Base-by-base conservation (phyloP, 495 filamentous ascomycete genomes). In the Acidiella bohemica region DNA sequence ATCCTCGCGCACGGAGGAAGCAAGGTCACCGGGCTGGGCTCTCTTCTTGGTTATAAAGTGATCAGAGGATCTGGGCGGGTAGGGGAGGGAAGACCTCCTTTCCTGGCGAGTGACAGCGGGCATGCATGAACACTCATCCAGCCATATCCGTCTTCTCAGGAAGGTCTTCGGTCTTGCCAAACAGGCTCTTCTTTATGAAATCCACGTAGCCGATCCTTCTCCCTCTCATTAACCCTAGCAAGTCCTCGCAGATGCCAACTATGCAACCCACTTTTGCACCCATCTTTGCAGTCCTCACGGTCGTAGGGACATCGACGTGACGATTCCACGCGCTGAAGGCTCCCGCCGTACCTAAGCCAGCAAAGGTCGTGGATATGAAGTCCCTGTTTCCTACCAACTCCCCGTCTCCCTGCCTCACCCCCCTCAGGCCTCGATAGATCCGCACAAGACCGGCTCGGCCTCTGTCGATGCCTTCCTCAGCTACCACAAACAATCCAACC, bases 251-350 rank as follows among this genome's bases (percentile, higher is more conserved):
- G 23, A 93, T 63, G 26, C 90, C 90, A 63, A 81, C 94, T 17
- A 60, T 68, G 2, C 93, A 46, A n/a, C 88, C 85, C 32, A 80
- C 68, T 40, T 77, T 68, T 33, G 94, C 59, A 2, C 84, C 87
- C 36, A 76, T 70, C 60, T 78, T 90, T 32, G 84, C 80, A 27
- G 83, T 86, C 46, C 85, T 75, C 28, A 85, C 86, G 18, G 85
- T 78, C 44, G 84, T 88, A 18, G 73, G 71, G 22, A 87, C 62
- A 36, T 85, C 81, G 48, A 93, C 84, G n/a, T n/a, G n/a, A 22
- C 78, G 71, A 66, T 85, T 82, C 71, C 83, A 78, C 33, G 84
- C 61, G 60, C 86, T 93, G 62, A 93, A 94, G 4, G 73, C 74
- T 2, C 90, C 88, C 14, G 84, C 80, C 25, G 83, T 75, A 5